Conservation (phyloP, 208 protist genomes). For the Naegleria fowleri region DNA sequence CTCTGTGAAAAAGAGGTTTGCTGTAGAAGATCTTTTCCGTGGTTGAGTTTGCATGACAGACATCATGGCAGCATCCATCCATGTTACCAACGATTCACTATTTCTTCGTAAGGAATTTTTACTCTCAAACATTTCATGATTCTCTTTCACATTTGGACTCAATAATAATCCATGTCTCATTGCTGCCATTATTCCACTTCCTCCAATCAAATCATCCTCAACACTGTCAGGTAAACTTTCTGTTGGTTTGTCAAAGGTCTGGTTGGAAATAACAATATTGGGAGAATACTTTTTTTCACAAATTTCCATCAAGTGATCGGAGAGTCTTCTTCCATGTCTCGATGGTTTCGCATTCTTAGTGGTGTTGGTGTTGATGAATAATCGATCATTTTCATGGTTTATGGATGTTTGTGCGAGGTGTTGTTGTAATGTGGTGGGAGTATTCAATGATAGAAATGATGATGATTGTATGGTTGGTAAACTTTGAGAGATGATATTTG, state of each 20-base stretch:
- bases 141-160: background rate
- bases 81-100: background rate
- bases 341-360: background rate
- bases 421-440: too few relatives aligned
- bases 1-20: background rate
- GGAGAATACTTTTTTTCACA: background rate
- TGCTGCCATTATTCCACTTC: background rate
- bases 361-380: too few relatives aligned
- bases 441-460: too few relatives aligned
- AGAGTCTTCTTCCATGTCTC: background rate
- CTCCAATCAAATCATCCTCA: background rate
- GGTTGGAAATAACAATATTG: background rate
- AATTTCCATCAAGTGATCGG: background rate
- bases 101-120: background rate
- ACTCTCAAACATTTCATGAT: background rate
- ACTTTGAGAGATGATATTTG: too few relatives aligned
- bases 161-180: background rate
- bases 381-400: too few relatives aligned
- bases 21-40: background rate
- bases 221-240: background rate
- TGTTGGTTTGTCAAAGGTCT: too few relatives aligned
- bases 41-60: background rate
- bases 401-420: too few relatives aligned
- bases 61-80: background rate
- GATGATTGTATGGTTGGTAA: too few relatives aligned